Conservation (phyloP, 164 flowering plant species). For the Litsea cubeba region DNA sequence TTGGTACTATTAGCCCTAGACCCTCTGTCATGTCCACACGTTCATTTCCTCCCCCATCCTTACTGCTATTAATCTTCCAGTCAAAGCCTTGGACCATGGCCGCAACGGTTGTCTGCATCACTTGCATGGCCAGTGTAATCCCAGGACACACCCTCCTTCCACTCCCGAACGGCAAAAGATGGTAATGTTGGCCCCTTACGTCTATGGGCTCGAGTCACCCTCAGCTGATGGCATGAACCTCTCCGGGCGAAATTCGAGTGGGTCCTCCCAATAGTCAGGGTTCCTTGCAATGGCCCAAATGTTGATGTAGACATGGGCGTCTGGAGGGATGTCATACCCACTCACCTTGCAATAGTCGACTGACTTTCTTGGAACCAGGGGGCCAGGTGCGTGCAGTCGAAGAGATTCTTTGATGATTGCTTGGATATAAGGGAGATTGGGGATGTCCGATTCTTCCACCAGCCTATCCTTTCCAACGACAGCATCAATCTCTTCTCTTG, state of each 20-base stretch:
- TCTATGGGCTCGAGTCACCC: conserved; percentile 6
- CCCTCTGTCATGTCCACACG: conserved; percentile 6
- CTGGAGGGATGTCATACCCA: conserved; percentile 9
- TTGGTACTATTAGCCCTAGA: not conserved
- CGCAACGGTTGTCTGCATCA: conserved; percentile 6
- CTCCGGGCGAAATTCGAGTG: conserved; percentile 10
- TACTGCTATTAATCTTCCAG: conserved; percentile 4
- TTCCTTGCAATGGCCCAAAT: conserved; percentile 7
- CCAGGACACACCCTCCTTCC: conserved; percentile 30
- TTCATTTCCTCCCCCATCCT: not conserved
- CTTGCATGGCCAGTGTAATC: conserved; percentile 4
- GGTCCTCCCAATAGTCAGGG: conserved; percentile 9
- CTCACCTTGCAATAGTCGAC: conserved; percentile 7
- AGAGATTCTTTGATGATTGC: conserved; percentile 5
- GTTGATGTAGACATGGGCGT: not conserved
- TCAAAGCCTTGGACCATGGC: conserved; percentile 12
- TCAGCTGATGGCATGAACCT: conserved; percentile 6
- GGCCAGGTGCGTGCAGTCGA: conserved; percentile 5
- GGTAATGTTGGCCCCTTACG: conserved; percentile 28
- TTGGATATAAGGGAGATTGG: conserved; percentile 13
- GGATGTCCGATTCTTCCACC: conserved; percentile 13
- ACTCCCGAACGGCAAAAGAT: conserved; percentile 31
- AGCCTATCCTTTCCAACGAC: conserved; percentile 3
- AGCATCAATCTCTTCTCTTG: conserved; percentile 5
- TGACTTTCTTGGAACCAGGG: conserved; percentile 2